Evolutionary conservation across 2,329 filamentous ascomycete genomes (phyloP).

Genomic region (Shiraia bambusicola): DNA sequence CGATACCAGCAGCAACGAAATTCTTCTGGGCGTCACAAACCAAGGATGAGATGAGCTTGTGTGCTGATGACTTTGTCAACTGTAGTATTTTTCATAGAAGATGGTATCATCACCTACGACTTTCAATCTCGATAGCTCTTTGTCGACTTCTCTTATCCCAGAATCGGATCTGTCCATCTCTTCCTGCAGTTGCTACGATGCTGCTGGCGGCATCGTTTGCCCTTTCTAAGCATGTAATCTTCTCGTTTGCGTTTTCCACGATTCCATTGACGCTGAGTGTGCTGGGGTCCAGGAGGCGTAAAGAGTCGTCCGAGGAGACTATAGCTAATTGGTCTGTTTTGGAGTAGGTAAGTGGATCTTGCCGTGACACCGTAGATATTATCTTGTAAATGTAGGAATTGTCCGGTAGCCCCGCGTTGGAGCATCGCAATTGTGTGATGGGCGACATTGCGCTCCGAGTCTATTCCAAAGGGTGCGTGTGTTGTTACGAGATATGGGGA

Average conservation of each 20-base stretch:
- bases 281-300: conserved; percentile 64
- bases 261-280: conserved; percentile 54
- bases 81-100: neutral
- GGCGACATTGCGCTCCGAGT: conserved; percentile 17
- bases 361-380: conserved; percentile 35
- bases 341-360: conserved; percentile 34
- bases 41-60: conserved; percentile 62
- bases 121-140: conserved; percentile 46
- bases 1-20: conserved; percentile 71
- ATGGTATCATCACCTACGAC: conserved; percentile 25
- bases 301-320: conserved; percentile 70
- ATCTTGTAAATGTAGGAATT: conserved; percentile 45
- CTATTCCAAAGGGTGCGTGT: neutral
- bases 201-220: conserved; percentile 54
- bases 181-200: conserved; percentile 68
- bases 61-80: conserved; percentile 44
- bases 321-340: conserved; percentile 53
- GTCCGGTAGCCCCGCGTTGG: conserved; percentile 31
- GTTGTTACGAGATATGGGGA: neutral
- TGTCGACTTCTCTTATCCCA: conserved; percentile 64
- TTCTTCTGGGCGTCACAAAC: conserved; percentile 60
- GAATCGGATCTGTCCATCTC: conserved; percentile 66
- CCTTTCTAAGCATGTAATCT: conserved; percentile 63
- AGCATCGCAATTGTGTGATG: conserved; percentile 17
- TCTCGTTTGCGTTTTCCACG: conserved; percentile 58